These are phyloP conservation scores for Aegilops umbellulata DNA, from an alignment of 176 grass and related monocot genomes.

Conservation along the genomic window DNA sequence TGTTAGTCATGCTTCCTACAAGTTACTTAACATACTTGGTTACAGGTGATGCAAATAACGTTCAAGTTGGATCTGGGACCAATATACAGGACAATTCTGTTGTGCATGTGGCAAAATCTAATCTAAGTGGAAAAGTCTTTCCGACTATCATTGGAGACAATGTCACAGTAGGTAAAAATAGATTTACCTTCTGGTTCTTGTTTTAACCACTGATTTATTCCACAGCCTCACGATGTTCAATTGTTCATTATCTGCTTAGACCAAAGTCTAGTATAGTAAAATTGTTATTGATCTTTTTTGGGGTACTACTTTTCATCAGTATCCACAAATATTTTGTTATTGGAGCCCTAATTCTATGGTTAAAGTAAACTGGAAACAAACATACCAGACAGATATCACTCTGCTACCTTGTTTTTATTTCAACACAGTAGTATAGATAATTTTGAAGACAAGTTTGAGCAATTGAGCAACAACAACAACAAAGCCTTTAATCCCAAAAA, in stretches of 20 bases:
- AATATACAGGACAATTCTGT: constrained; percentile 99
- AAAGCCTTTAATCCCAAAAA: too few relatives aligned
- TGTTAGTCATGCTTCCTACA: constrained; percentile 2
- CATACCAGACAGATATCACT: neutral
- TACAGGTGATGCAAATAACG: constrained; percentile 80
- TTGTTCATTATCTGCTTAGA: constrained; percentile 15
- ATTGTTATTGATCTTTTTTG: too few relatives aligned
- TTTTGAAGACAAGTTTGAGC: neutral
- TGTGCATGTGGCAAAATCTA: constrained; percentile 96
- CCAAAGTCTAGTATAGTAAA: neutral
- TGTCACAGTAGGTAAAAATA: constrained; percentile 92
- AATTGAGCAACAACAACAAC: neutral
- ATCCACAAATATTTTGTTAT: neutral
- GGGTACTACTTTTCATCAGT: neutral
- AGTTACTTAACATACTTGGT: constrained; percentile 12
- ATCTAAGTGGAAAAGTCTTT: constrained; percentile 88
- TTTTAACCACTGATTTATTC: neutral
- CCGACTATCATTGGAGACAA: constrained; percentile 88
- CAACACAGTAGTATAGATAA: neutral
- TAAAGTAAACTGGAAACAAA: neutral
- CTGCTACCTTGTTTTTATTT: neutral
- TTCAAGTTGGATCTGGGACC: constrained; percentile 82
- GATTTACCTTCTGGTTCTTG: constrained; percentile 7
- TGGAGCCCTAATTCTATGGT: neutral
- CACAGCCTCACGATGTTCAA: neutral